Evolutionary conservation across 306 rosid species (phyloP), one percentile per base, ranked within the genome.

Genomic region (Cucumis hystrix): DNA sequence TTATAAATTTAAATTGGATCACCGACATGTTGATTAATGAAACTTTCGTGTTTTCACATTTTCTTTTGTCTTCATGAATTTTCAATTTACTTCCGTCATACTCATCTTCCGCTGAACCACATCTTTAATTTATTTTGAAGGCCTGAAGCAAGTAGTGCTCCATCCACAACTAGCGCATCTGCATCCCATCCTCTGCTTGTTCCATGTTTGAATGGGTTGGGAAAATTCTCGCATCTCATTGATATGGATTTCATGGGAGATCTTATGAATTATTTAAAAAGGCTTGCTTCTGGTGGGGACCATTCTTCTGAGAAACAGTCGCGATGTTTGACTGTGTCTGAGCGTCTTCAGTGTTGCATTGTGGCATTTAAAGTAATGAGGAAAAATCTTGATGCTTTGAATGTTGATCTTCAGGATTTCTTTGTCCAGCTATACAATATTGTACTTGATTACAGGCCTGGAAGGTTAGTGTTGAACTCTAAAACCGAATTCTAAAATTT

Each of bases 311-410:
- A 83, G 77, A 87, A 87, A 77, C 65, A 10, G 79, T 78, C 83
- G 7, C 87, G 83, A 78, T 79, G 51, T 82, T 84, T 96, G 87
- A 92, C 89, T 0, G 89, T 96, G 64, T 83, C 98, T 20, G 98
- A 96, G 82, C 96, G 98, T 63, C 96, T 96, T 72, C 89, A 84
- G 55, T 96, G 99, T 83, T 96, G 97, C 87, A 88, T 96, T 59
- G 92, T 96, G 82, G 98, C 98, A 67, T 96, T 92, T 81, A 96
- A 86, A 91, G 96, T 96, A 83, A 92, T 91, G 98, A 89, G 83
- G 87, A 91, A 78, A 87, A 96, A 96, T 84, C 99, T 92, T 58
- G 97, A 91, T 74, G 98, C 99, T 65, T 79, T 92, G 89, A 92
- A 91, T 80, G 92, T 96, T 86, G 99, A 96, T 87, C 83, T 92